phyloP scores from a whole-genome alignment of 202 grass and related monocot species.

The Bolboschoenoplectus hybrid region DNA sequence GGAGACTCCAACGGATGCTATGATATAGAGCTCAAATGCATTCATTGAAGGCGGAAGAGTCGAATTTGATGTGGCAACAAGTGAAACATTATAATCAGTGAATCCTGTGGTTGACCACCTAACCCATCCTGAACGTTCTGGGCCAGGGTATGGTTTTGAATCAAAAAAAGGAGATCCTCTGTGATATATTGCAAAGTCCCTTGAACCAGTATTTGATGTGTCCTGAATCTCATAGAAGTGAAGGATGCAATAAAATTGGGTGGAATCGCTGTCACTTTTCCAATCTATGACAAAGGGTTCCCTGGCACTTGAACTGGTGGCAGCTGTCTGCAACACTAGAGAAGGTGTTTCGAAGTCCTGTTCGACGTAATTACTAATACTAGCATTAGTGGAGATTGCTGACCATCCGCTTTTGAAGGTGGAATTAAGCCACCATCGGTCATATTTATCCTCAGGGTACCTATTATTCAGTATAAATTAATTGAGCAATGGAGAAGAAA shows the following conservation, averaged over 20 bases:
- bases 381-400: constrained; percentile 29
- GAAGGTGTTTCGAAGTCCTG: background rate
- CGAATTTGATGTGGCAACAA: constrained; percentile 16
- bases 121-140: too few relatives aligned
- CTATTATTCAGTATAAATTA: constrained; percentile 23
- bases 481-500: background rate
- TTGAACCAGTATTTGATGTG: background rate
- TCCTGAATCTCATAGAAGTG: constrained; percentile 43
- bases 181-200: too few relatives aligned
- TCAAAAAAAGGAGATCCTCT: too few relatives aligned
- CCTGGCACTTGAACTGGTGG: background rate
- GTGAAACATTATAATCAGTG: background rate
- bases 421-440: constrained; percentile 52
- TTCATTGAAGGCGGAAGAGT: constrained; percentile 52
- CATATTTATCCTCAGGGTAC: constrained; percentile 48
- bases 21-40: constrained; percentile 19
- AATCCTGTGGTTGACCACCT: background rate
- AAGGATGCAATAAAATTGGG: constrained; percentile 38
- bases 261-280: background rate
- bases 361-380: background rate
- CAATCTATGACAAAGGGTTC: background rate
- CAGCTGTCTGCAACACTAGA: constrained; percentile 13
- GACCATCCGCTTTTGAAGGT: background rate
- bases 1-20: background rate
- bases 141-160: too few relatives aligned